A percentile compares a stretch with the other conserved stretches of the same genome.
These are phyloP conservation scores for Lichtheimia corymbifera DNA, from an alignment of 371 early-diverging fungal species.

Conservation along the genomic window DNA sequence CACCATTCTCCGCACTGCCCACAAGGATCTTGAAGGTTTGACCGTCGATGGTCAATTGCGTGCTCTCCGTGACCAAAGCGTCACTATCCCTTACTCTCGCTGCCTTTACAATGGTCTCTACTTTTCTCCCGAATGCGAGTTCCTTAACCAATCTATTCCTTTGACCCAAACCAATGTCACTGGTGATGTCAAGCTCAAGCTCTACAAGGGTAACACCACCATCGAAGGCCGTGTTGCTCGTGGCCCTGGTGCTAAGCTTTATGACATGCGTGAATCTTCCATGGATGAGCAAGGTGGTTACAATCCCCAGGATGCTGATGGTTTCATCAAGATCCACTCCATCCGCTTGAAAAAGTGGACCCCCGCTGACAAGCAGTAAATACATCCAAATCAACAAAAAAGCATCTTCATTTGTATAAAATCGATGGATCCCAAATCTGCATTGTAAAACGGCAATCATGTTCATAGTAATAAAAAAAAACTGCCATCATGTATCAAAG, in stretches of 20 bases:
- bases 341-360: slow-evolving; percentile 95
- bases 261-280: slow-evolving; percentile 90
- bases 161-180: slow-evolving; percentile 85
- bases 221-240: slow-evolving; percentile 87
- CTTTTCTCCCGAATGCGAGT: slow-evolving; percentile 95
- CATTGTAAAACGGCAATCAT: no score
- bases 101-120: slow-evolving; percentile 93
- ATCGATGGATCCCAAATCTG: not conserved
- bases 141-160: slow-evolving; percentile 78
- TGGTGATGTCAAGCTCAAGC: slow-evolving; percentile 90
- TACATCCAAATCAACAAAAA: not conserved
- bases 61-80: slow-evolving; percentile 85
- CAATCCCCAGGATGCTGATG: slow-evolving; percentile 89
- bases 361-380: slow-evolving; percentile 17
- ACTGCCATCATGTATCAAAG: no score
- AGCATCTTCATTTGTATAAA: not conserved
- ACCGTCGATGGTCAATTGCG: slow-evolving; percentile 95
- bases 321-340: slow-evolving; percentile 95
- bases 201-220: slow-evolving; percentile 93
- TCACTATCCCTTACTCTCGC: slow-evolving; percentile 74
- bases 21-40: slow-evolving; percentile 94
- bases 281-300: slow-evolving; percentile 97
- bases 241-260: slow-evolving; percentile 76
- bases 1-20: slow-evolving; percentile 91
- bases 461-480: no score